phyloP scores from a whole-genome alignment of 1,284 basidiomycete genomes.

The Ceratorhiza oryzae-sativae region DNA sequence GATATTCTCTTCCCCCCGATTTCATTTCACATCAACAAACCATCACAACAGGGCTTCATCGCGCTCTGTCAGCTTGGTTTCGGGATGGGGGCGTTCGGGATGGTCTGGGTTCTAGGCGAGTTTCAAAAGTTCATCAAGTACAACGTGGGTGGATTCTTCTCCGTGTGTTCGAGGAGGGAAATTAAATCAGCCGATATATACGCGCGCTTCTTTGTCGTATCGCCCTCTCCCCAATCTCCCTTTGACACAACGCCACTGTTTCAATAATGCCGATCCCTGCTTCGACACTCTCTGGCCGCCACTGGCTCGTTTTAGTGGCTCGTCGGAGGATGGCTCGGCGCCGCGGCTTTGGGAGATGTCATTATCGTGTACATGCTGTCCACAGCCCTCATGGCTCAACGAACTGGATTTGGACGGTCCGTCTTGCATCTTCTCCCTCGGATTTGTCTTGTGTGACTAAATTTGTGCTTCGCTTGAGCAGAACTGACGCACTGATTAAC shows the following conservation, averaged over 20 bases:
- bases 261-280: background rate
- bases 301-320: slow-evolving; percentile 48
- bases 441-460: background rate
- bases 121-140: slow-evolving; percentile 43
- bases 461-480: slow-evolving; percentile 21
- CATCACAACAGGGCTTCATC: slow-evolving; percentile 11
- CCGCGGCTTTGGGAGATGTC: slow-evolving; percentile 49
- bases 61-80: slow-evolving; percentile 14
- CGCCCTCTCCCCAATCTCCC: too few species aligned
- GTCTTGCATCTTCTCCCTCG: background rate
- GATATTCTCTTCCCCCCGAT: too few species aligned
- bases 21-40: too few species aligned
- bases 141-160: slow-evolving; percentile 45
- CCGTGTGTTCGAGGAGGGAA: too few species aligned
- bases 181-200: too few species aligned
- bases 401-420: slow-evolving; percentile 49
- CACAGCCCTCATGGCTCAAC: slow-evolving; percentile 48
- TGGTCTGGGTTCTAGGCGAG: slow-evolving; percentile 44
- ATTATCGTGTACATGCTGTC: slow-evolving; percentile 49
- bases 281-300: too few species aligned
- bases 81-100: slow-evolving; percentile 15
- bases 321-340: slow-evolving; percentile 49
- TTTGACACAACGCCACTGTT: background rate
- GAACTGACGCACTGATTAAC: slow-evolving; percentile 50
- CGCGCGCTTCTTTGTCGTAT: too few species aligned